Conservation (phyloP, 2,329 filamentous ascomycete genomes). For the Cercospora sp. region DNA sequence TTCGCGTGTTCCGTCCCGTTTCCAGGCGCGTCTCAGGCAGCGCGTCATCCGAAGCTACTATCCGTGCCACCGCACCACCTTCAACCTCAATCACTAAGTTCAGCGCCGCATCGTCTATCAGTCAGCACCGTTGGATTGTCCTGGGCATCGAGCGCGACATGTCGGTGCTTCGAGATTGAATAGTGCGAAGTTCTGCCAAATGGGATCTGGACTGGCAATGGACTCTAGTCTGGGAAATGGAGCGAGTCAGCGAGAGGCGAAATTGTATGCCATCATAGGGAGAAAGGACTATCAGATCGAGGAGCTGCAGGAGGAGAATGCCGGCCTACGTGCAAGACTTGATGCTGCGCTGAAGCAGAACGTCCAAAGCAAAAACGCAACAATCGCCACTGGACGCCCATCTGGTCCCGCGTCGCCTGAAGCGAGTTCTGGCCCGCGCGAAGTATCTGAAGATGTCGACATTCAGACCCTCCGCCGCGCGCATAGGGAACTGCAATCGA, state of each 20-base stretch:
- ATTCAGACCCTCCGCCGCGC: slow-evolving; percentile 34
- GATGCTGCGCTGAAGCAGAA: slow-evolving; percentile 9
- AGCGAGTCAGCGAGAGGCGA: slow-evolving; percentile 5
- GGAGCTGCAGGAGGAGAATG: slow-evolving; percentile 33
- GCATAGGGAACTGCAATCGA: slow-evolving; percentile 36
- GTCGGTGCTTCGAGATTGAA: slow-evolving; percentile 6
- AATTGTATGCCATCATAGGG: slow-evolving; percentile 11
- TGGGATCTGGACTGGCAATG: neutral
- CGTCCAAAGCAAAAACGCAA: neutral
- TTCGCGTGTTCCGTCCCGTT: neutral
- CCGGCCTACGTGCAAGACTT: slow-evolving; percentile 25
- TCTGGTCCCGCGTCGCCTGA: neutral
- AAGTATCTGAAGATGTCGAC: slow-evolving; percentile 18
- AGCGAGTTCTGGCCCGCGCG: neutral
- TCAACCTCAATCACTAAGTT: neutral
- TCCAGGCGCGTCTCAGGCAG: neutral
- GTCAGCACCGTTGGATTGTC: neutral
- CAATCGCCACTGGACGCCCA: neutral
- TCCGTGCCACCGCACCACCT: neutral
- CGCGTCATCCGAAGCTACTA: neutral
- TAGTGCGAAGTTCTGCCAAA: neutral
- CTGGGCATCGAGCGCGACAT: neutral
- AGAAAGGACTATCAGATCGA: slow-evolving; percentile 17
- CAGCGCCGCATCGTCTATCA: neutral
- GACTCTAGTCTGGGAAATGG: neutral